Base-by-base conservation (phyloP, 2,329 filamentous ascomycete genomes). In the Bipolaris sorokiniana region DNA sequence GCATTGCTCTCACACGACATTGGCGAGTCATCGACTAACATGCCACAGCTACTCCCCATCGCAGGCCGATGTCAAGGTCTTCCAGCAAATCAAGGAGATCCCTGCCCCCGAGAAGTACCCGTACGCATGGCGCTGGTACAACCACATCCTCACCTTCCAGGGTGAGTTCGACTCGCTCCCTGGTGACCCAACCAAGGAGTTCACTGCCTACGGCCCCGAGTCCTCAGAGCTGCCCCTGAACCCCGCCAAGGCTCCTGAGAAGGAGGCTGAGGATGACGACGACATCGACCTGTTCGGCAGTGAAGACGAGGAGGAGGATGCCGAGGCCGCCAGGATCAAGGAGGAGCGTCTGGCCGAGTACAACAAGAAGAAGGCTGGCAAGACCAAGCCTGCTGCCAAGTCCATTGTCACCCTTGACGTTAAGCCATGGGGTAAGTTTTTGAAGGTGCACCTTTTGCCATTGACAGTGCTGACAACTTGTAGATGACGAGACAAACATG, bases 101-200 rank as follows among this genome's bases (percentile, higher is more conserved):
- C 95, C 95, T 72, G 88, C 90, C 69, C 86, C 90, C 74, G 84
- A 85, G 79, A 96, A 96, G 85, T 97, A 90, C 88, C 92, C 94
- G 75, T 85, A 97, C 83, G 92, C 90, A 76, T 92, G 91, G 77
- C 90, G 95, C 81, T 99, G 95, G 95, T 97, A 97, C 88, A 97
- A 96, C 88, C 94, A 99, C 88, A 91, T 97, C 77, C 87, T 90
- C 79, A 90, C 90, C 72, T 97, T 91, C 84, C 89, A 96, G 86
- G 85, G 90, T 69, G 94, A 98, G 81, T 98, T 98, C 84, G 84
- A 90, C 74, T 90, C 88, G 66, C 90, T 99, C 50, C 86, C 92
- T 58, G 95, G 95, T 80, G 94, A 98, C 82, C 87, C 93, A 71
- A 90, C 90, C 79, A 92, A 95, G 85, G 84, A 89, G 68, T 91